phyloP scores from a whole-genome alignment of 176 grass and related monocot species.

The Metroxylon sagu region DNA sequence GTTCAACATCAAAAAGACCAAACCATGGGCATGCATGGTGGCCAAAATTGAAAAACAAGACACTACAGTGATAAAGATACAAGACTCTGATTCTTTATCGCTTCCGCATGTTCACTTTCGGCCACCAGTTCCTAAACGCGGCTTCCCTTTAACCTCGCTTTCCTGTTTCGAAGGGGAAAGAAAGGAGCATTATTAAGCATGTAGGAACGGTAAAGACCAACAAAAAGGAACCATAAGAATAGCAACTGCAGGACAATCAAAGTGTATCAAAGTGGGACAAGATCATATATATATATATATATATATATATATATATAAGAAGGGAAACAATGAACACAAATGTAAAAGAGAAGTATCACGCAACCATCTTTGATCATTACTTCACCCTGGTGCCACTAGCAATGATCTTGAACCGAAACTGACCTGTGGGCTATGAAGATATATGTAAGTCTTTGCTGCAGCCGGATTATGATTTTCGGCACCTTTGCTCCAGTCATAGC shows the following conservation, averaged over 20 bases:
- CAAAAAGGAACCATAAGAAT: no score
- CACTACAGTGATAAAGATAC: no score
- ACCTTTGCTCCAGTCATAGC: constrained; percentile 94
- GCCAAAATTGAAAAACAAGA: no score
- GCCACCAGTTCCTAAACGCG: constrained; percentile 38
- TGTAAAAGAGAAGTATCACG: neutral
- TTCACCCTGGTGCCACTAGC: no score
- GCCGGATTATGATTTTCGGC: constrained; percentile 89
- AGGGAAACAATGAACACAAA: no score
- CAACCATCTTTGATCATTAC: neutral
- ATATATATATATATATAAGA: no score
- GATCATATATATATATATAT: no score
- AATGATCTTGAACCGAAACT: neutral
- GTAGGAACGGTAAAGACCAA: neutral
- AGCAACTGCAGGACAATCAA: no score
- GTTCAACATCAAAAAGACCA: no score
- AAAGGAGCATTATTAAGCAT: neutral
- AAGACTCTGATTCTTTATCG: no score
- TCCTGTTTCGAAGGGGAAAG: constrained; percentile 36
- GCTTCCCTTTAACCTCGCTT: constrained; percentile 93
- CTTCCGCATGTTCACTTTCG: constrained; percentile 28
- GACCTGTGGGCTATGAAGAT: constrained; percentile 84
- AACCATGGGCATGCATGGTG: no score
- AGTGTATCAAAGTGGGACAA: no score
- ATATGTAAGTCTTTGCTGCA: constrained; percentile 88